Evolutionary conservation across 352 stramenopile genomes (phyloP).

Genomic region (Peronosclerospora sorghi): DNA sequence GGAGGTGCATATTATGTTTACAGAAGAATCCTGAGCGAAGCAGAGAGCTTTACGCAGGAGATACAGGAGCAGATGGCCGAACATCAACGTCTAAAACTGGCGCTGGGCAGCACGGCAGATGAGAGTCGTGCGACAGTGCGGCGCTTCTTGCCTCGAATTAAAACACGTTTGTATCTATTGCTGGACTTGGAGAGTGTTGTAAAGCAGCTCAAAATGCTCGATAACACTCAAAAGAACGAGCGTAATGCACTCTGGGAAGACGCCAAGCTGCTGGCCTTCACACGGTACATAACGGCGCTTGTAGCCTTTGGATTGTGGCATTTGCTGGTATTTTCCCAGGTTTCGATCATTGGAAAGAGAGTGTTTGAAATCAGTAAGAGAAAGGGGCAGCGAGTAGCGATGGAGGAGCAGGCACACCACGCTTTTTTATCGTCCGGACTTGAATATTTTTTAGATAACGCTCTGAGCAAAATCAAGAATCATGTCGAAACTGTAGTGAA

Average conservation of each 20-base stretch:
- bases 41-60: slow-evolving; percentile 58
- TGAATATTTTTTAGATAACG: slow-evolving; percentile 71
- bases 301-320: slow-evolving; percentile 71
- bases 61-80: slow-evolving; percentile 62
- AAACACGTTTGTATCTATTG: slow-evolving; percentile 44
- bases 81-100: slow-evolving; percentile 64
- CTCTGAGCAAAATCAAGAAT: slow-evolving; percentile 39
- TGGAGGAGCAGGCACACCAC: slow-evolving; percentile 45
- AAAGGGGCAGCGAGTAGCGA: slow-evolving; percentile 4
- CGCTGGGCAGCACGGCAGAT: slow-evolving; percentile 57
- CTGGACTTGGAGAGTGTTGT: slow-evolving; percentile 65
- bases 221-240: slow-evolving; percentile 45
- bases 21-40: slow-evolving; percentile 45
- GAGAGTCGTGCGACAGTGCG: slow-evolving; percentile 66
- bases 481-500: slow-evolving; percentile 50
- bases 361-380: slow-evolving; percentile 53
- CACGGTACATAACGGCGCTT: slow-evolving; percentile 62
- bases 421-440: slow-evolving; percentile 62
- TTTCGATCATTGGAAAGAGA: slow-evolving; percentile 66
- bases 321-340: slow-evolving; percentile 67
- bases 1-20: slow-evolving; percentile 63
- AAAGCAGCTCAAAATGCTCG: slow-evolving; percentile 55
- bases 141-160: slow-evolving; percentile 59
- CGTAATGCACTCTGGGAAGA: slow-evolving; percentile 66
- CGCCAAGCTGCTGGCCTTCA: slow-evolving; percentile 59